These are phyloP conservation scores for Passiflora organensis DNA, from an alignment of 345 rosid genomes.

Conservation along the genomic window DNA sequence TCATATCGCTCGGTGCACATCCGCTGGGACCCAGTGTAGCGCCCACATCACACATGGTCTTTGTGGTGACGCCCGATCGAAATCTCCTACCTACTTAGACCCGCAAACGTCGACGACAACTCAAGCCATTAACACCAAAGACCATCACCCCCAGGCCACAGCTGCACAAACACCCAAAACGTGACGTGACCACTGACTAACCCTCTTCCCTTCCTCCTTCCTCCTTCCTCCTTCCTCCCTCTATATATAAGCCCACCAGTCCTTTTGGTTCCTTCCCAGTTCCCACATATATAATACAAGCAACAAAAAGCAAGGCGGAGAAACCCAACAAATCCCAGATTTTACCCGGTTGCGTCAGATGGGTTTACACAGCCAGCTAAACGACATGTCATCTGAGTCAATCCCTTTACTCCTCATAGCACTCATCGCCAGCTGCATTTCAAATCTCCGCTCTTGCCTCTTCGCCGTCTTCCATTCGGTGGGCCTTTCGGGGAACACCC, in stretches of 20 bases:
- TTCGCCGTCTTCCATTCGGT: constrained; percentile 22
- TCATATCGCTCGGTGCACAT: no score
- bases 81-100: not conserved
- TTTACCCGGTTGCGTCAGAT: constrained; percentile 18
- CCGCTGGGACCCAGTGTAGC: not conserved
- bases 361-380: constrained; percentile 69
- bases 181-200: not conserved
- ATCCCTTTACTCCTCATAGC: constrained; percentile 58
- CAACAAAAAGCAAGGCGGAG: not conserved
- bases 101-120: constrained; percentile 8
- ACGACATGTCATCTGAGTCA: constrained; percentile 77
- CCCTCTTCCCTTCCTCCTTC: not conserved
- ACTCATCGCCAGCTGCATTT: constrained; percentile 49
- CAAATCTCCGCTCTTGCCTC: constrained; percentile 44
- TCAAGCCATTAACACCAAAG: no score
- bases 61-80: not conserved
- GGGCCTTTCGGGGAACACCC: constrained; percentile 17
- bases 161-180: not conserved
- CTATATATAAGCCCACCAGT: not conserved
- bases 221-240: not conserved
- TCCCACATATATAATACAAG: not conserved
- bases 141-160: no score
- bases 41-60: constrained; percentile 18
- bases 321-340: no score
- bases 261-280: not conserved